These are phyloP conservation scores for Hypoxylon perforatum DNA, from an alignment of 495 filamentous ascomycete species.

Conservation along the genomic window DNA sequence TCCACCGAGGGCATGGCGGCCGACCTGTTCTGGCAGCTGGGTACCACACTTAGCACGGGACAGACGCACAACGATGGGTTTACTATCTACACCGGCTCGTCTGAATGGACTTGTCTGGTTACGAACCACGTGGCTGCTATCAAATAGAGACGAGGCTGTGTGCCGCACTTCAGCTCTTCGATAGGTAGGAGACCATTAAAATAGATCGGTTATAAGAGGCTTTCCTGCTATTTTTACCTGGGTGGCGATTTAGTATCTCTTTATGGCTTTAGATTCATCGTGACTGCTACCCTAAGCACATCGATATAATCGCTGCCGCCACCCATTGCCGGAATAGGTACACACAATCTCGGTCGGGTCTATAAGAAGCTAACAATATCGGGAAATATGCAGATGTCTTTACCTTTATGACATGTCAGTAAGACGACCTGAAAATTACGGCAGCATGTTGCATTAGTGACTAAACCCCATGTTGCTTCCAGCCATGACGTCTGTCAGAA, in stretches of 20 bases:
- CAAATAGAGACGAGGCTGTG: slow-evolving; percentile 6
- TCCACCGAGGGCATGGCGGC: slow-evolving; percentile 63
- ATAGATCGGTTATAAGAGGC: too few species aligned
- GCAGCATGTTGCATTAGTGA: slow-evolving; percentile 1
- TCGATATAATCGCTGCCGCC: too few species aligned
- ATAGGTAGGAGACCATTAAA: too few species aligned
- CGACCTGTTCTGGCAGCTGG: slow-evolving; percentile 76
- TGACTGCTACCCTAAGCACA: too few species aligned
- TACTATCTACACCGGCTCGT: slow-evolving; percentile 55
- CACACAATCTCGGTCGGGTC: not conserved
- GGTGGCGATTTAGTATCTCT: too few species aligned
- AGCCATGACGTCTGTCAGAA: not conserved
- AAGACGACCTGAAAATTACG: not conserved
- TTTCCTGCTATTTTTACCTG: too few species aligned
- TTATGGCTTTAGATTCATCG: too few species aligned
- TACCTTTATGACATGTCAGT: not conserved
- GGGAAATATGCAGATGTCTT: not conserved
- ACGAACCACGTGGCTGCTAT: slow-evolving; percentile 68
- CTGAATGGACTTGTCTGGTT: slow-evolving; percentile 54
- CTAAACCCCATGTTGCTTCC: not conserved
- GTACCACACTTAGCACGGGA: slow-evolving; percentile 64
- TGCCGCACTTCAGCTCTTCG: too few species aligned
- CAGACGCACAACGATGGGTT: slow-evolving; percentile 70
- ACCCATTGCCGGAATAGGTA: too few species aligned
- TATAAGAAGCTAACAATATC: not conserved